Percentiles rank a stretch among this genome's conserved stretches.
These are phyloP conservation scores for Gloeophyllum trabeum DNA, from an alignment of 768 basidiomycete genomes.

Conservation along the genomic window DNA sequence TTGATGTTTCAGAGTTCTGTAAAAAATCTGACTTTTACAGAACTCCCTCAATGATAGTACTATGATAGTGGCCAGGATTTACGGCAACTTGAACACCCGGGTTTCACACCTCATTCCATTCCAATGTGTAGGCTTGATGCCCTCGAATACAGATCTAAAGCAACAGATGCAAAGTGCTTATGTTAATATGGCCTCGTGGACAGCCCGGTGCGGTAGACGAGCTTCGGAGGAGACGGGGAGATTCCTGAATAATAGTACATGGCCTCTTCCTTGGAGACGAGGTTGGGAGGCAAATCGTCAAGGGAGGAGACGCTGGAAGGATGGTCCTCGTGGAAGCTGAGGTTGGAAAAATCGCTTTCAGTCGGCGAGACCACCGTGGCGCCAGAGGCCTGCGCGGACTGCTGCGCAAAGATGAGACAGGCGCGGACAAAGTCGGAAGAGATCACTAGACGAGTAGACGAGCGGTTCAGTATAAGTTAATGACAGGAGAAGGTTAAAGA, in stretches of 20 bases:
- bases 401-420: no score
- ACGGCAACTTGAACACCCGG: no score
- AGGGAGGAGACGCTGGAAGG: background rate
- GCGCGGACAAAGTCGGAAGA: background rate
- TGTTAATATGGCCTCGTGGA: conserved; percentile 7
- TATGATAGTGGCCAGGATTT: no score
- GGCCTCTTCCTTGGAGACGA: conserved; percentile 13
- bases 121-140: no score
- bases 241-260: conserved; percentile 11
- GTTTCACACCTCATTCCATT: no score
- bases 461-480: conserved; percentile 4
- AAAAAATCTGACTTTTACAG: no score
- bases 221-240: conserved; percentile 10
- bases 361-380: background rate
- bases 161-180: no score
- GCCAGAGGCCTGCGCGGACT: no score
- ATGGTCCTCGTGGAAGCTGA: conserved; percentile 4
- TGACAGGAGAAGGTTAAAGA: conserved; percentile 4
- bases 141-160: no score
- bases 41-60: no score
- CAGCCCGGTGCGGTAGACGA: conserved; percentile 13
- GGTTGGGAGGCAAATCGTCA: no score
- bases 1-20: no score
- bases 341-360: conserved; percentile 7
- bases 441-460: conserved; percentile 5